Evolutionary conservation across 345 rosid genomes (phyloP), one percentile per base, ranked within the genome.

Genomic region (rapeseed (Brassica napus)): DNA sequence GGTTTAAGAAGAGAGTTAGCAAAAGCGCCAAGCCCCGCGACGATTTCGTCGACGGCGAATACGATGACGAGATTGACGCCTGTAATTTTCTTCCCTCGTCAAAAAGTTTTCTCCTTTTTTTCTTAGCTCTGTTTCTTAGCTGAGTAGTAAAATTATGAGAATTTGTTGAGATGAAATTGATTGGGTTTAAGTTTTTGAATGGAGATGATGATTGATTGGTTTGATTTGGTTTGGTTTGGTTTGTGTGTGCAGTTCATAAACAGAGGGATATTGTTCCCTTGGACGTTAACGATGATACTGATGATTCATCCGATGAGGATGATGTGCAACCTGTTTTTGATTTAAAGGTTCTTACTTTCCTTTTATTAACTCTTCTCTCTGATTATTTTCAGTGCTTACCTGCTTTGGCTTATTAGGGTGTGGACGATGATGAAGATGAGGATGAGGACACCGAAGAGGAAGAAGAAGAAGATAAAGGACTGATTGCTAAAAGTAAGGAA

Each of bases 261-360:
- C 90, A 91, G 80, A 86, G 97, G 70, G 93, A 91, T 81, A 78
- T 93, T 69, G 88, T 95, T 82, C 93, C 94, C 1, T 84, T 93
- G 55, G 85, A 88, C 79, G 44, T 89, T 26, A 85, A 89, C 71
- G 86, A 72, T 77, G 92, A 86, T 83, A 82, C 65, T 68, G 89
- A 76, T 73, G 89, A 76, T 70, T 91, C 79, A n/a, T 88, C 92
- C 0, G 90, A 85, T 85, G 93, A 86, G 32, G 96, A 93, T 83
- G 85, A 84, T 23, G 98, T 84, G 70, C 85, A 85, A 32, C 97
- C 94, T 0, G 91, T 95, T 79, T 86, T 92, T 77, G 89, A 88
- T 82, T 73, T 90, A 67, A 23, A 86, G 94, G 94, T 90, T 42
- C 35, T 21, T 31, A 12, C 23, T 6, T 44, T 55, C n/a, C 58